A percentile compares a stretch with the other conserved stretches of the same genome.
These are phyloP conservation scores for Carpinus fangiana DNA, from an alignment of 306 rosid species.

Conservation along the genomic window DNA sequence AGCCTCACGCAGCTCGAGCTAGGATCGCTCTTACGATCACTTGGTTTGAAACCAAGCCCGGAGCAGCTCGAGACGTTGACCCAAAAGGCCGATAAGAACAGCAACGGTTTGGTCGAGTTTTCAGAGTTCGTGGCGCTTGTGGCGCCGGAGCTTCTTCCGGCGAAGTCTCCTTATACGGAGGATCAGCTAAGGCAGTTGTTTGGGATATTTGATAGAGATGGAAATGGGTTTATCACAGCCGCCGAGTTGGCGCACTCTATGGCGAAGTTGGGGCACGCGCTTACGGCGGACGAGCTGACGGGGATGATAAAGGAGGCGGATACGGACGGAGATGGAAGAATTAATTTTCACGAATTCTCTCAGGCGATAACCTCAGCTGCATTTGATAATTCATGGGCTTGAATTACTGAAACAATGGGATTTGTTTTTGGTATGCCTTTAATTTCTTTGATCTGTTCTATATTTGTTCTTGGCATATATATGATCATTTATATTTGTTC, in stretches of 20 bases:
- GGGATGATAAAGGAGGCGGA: constrained; percentile 95
- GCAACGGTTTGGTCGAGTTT: constrained; percentile 77
- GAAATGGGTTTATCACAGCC: constrained; percentile 84
- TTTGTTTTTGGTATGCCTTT: neutral
- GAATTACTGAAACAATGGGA: constrained; percentile 1
- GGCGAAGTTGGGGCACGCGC: constrained; percentile 85
- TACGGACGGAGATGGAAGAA: constrained; percentile 81
- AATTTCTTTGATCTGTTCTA: neutral
- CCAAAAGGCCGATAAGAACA: constrained; percentile 74
- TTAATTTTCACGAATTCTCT: constrained; percentile 71
- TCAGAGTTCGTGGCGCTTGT: constrained; percentile 75
- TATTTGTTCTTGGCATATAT: neutral
- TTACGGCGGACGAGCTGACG: constrained; percentile 78
- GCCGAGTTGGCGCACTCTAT: constrained; percentile 94
- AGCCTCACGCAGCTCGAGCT: constrained; percentile 84
- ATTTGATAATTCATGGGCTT: constrained; percentile 86
- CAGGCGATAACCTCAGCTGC: constrained; percentile 85
- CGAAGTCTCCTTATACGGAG: constrained; percentile 81
- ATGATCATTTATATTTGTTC: neutral
- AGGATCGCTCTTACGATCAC: constrained; percentile 74
- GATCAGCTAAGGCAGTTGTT: constrained; percentile 68
- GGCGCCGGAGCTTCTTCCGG: constrained; percentile 74
- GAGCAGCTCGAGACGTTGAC: constrained; percentile 75
- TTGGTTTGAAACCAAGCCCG: constrained; percentile 78
- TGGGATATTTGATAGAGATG: constrained; percentile 75